phyloP scores from a whole-genome alignment of 2,329 filamentous ascomycete genomes.

The Xylaria sp. region DNA sequence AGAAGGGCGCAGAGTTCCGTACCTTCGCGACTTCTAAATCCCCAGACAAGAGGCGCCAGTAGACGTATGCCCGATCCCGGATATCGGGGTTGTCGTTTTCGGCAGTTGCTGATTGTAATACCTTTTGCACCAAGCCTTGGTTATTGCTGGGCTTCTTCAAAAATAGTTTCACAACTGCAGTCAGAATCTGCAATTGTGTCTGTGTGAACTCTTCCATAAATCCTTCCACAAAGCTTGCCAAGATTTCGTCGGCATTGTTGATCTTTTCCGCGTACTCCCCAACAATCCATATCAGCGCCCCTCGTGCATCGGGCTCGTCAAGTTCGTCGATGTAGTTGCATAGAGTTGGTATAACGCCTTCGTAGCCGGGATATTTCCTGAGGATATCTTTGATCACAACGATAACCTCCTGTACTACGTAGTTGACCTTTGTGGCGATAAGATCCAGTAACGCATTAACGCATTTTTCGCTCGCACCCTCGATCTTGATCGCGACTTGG shows the following conservation, averaged over 20 bases:
- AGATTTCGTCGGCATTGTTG: conserved; percentile 94
- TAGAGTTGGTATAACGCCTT: conserved; percentile 94
- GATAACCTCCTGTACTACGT: conserved; percentile 96
- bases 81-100: conserved; percentile 99
- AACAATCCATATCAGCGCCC: conserved; percentile 96
- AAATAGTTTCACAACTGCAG: conserved; percentile 96
- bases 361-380: conserved; percentile 95
- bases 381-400: conserved; percentile 99
- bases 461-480: conserved; percentile 91
- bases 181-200: conserved; percentile 98
- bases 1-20: conserved; percentile 31
- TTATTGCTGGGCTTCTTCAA: conserved; percentile 94
- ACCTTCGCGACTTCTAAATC: conserved; percentile 90
- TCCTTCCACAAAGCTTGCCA: conserved; percentile 87
- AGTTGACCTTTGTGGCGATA: conserved; percentile 97
- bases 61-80: conserved; percentile 94
- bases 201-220: conserved; percentile 98
- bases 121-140: conserved; percentile 90
- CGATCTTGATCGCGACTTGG: conserved; percentile 98
- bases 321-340: conserved; percentile 97
- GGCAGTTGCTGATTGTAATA: conserved; percentile 87
- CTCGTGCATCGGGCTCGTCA: conserved; percentile 90
- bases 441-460: conserved; percentile 92
- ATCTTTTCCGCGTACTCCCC: conserved; percentile 99
- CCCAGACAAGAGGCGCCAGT: conserved; percentile 94